Evolutionary conservation across 768 basidiomycete genomes (phyloP), one percentile per base, ranked within the genome.

Genomic region (Xerocomus spinulosus): DNA sequence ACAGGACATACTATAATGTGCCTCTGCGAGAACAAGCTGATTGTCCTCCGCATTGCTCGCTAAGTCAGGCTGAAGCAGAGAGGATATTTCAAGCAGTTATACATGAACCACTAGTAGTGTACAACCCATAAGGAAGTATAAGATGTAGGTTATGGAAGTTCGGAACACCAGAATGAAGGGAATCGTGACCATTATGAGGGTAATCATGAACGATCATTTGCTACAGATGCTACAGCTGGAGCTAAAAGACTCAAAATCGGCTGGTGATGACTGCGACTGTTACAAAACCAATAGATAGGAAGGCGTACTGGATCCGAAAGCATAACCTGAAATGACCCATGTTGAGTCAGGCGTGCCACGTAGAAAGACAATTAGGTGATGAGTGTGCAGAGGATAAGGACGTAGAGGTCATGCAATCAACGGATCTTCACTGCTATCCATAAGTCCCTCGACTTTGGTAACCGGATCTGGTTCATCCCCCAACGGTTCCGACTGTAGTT

Each of bases 1-100:
- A 48, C 50, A 48, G 67, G 53, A 41, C 33, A 69, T 3, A 64
- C 80, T 1, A 64, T 94, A 2, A 64, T 84, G 7, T 88, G 87
- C 55, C 68, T 96, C 41, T 87, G 86, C 48, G 92, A 96, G 63
- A 79, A 75, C 20, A 78, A 86, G 59, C 58, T 95, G 35, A 74
- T 92, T 10, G 59, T 92, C 52, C 68, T 90, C 54, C 74, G 56
- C 39, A 63, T 64, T 44, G 56, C 74, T 30, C 49, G 58, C 26
- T 73, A 45, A 64, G 14, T n/a, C 5, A 15, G 29, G 26, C 29
- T 3, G 21, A 33, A 29, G 39, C n/a, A n/a, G n/a, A 23, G 20
- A 17, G 28, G 23, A 17, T 52, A 24, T 61, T 66, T 56, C 54
- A 42, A 54, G 56, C 36, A 55, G 39, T 47, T 55, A 52, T 52